Base-by-base conservation (phyloP, 305 asterid species). In the Solanum hybrid region DNA sequence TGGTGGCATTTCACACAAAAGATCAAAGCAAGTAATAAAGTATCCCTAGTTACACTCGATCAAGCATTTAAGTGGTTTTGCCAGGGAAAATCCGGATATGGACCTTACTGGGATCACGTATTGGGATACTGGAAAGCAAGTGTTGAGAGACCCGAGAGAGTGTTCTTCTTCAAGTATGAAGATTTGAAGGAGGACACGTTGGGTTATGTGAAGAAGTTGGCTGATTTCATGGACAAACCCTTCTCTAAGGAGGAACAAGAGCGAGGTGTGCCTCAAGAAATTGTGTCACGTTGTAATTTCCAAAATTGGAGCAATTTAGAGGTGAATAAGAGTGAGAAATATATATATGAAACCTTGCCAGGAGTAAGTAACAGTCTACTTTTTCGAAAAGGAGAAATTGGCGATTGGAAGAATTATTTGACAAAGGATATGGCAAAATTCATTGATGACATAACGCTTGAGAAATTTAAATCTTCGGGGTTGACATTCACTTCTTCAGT, bases 341-440 rank as follows among this genome's bases (percentile, higher is more conserved):
- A 46, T 46, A 0, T 0, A 16, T 0, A 18, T 0, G n/a, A 16
- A 57, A 6, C 4, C n/a, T 6, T 16, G 9, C n/a, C 18, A 42
- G 57, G 57, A 42, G 3, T 42, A 42, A 42, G 29, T 26, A 87
- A 87, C 12, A 8, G 18, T 14, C 6, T 35, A 6, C 5, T 73
- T 28, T 88, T 88, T 5, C 24, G 86, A 20, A 88, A 42, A 46
- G 89, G 74, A 57, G 10, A 57, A 6, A 57, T 18, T 57, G 24
- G 5, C 69, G 11, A 57, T 57, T 57, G 69, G 11, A 76, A 75
- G 86, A 88, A 88, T 35, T 51, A 20, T 4, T 35, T 88, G 37
- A 11, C 51, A 1, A 18, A 5, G n/a, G 46, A 88, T 14, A 88
- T 76, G 73, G 46, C 26, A 31, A 35, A 88, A 76, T 37, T 18